Evolutionary conservation across 2,329 filamentous ascomycete genomes (phyloP), one percentile per base, ranked within the genome.

Genomic region (Hortaea werneckii): DNA sequence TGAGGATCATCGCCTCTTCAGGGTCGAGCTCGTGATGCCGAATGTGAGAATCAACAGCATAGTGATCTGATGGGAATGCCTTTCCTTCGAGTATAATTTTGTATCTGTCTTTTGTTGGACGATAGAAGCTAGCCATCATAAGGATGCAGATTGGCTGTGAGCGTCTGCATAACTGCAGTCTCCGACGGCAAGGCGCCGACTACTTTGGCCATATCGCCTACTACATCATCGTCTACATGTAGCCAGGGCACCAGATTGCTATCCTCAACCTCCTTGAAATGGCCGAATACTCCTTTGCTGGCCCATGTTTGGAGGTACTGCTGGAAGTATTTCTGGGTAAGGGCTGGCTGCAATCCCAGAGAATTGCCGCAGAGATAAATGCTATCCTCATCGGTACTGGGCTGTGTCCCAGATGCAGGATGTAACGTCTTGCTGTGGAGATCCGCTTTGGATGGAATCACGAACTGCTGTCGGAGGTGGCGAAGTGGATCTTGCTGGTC

Each of bases 311-410:
- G 77, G 1, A 94, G 75, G 54, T 94, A 87, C 5, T 79, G 76
- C 40, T 81, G 71, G 50, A 94, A 68, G 51, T 86, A 81, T 11
- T 74, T 68, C 12, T 76, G 72, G 0, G 82, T 80, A 10, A 76
- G 76, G 50, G 77, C 79, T 39, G 89, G 87, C 63, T 95, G 88
- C 4, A 90, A 77, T 34, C 88, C 88, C 1, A 95, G 76, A 0
- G 87, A 94, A 69, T 95, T 94, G 46, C 89, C 89, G 54, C 87
- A 90, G 52, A 95, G 80, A 65, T 95, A 95, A 48, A 87, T 82
- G 48, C 75, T 77, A 41, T 69, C 67, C 28, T 72, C 67, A 28
- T 57, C 40, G 27, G 55, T 50, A 32, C 51, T 44, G 11, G 42
- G 12, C 5, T 44, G 10, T 28, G 50, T 35, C 45, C 49, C 29